Evolutionary conservation across 2,329 filamentous ascomycete species (phyloP).

Genomic region (Acephala macrosclerotiorum): DNA sequence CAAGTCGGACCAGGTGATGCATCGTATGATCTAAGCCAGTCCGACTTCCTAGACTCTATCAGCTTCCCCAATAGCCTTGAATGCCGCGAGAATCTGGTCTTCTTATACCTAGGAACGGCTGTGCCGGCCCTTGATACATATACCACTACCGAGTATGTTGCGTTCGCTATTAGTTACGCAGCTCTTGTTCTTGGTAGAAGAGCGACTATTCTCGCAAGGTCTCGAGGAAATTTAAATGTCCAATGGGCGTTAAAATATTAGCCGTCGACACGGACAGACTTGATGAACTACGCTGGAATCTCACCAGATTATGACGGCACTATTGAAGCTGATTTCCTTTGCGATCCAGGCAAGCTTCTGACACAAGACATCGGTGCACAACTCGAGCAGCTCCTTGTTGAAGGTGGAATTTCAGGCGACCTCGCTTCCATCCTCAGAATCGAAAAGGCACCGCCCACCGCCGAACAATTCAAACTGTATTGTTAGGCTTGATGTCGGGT

Average conservation of each 20-base stretch:
- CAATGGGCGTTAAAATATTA: too few species aligned
- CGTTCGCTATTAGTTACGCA: too few species aligned
- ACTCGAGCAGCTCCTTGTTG: neutral
- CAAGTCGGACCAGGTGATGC: neutral
- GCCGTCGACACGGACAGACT: too few species aligned
- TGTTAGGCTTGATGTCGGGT: neutral
- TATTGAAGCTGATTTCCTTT: neutral
- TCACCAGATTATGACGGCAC: neutral
- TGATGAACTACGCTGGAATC: too few species aligned
- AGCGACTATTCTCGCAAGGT: too few species aligned
- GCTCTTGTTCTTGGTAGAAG: too few species aligned
- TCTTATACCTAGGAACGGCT: too few species aligned
- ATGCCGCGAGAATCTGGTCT: too few species aligned
- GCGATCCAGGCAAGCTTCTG: neutral
- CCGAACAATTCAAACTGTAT: neutral
- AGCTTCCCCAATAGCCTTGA: neutral
- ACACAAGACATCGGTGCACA: neutral
- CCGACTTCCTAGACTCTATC: neutral
- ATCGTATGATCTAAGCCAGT: neutral
- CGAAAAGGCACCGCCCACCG: neutral
- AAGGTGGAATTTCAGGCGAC: neutral
- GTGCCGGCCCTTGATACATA: too few species aligned
- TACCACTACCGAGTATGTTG: too few species aligned
- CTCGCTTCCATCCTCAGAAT: neutral
- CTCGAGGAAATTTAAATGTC: too few species aligned